Conservation (phyloP, 495 filamentous ascomycete genomes). For the Lasiosphaeris hirsuta region DNA sequence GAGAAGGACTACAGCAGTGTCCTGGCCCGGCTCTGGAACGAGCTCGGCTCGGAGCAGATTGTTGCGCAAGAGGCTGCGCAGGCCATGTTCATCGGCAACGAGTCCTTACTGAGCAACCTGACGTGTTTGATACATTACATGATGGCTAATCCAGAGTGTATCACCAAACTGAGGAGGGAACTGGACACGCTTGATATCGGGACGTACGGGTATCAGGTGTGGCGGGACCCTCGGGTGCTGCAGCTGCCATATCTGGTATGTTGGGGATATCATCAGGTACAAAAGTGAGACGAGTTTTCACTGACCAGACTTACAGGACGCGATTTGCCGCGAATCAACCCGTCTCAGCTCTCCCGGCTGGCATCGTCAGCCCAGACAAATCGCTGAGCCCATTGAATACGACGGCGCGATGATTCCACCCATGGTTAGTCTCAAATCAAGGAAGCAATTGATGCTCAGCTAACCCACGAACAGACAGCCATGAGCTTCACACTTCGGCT, state of each 20-base stretch:
- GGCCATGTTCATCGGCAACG: conserved; percentile 11
- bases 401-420: conserved; percentile 2
- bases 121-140: conserved; percentile 6
- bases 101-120: conserved; percentile 7
- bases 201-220: background rate
- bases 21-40: background rate
- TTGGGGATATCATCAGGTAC: background rate
- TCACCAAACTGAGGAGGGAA: background rate
- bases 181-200: conserved; percentile 5
- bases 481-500: conserved; percentile 9
- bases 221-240: conserved; percentile 1
- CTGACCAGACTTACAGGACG: background rate
- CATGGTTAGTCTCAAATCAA: background rate
- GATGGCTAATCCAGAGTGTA: background rate
- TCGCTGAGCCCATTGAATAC: background rate
- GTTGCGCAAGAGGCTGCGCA: conserved; percentile 2
- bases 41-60: conserved; percentile 2
- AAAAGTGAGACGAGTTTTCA: background rate
- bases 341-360: conserved; percentile 6
- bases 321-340: conserved; percentile 1
- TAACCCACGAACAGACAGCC: background rate
- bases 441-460: background rate
- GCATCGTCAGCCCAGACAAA: conserved; percentile 4
- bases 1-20: conserved; percentile 4
- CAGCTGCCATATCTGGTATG: conserved; percentile 5